Evolutionary conservation across 306 rosid genomes (phyloP), one percentile per base, ranked within the genome.

Genomic region (Arachis stenosperma): DNA sequence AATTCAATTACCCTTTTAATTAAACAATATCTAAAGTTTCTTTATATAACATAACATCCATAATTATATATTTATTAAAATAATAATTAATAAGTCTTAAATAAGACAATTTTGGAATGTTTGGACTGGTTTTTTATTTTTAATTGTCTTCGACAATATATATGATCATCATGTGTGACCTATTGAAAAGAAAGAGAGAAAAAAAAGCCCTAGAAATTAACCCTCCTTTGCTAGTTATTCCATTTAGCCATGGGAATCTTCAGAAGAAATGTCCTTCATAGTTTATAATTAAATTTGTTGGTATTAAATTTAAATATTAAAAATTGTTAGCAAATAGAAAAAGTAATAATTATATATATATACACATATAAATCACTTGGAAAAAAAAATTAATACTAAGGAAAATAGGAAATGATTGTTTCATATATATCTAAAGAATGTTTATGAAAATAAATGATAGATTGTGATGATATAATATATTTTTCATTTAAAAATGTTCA

Each of bases 181-280:
- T 11, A 52, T 73, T 17, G 11, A 52, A 14, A 52, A 9, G 39
- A 41, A 48, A 41, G 37, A 50, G 29, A 40, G 8, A 33, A 33
- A 33, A 4, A 50, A 10, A 56, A 65, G 22, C 14, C 12, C 73
- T 55, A 75, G 27, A 67, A 75, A 37, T 46, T 47, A 68, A 60
- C 55, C 51, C 48, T 50, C 5, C 59, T 37, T 56, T 44, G 36
- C 15, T 41, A 8, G 65, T 43, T 66, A 10, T 3, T 36, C 43
- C 44, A 57, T 39, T 33, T 33, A 33, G 37, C 37, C 37, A 33
- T 33, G 3, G 3, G 37, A 4, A 74, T 73, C 61, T 61, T 68
- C 11, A 37, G 40, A 11, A 42, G 53, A 42, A 61, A 42, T 52
- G 55, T 58, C 48, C 27, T 46, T 57, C 43, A 14, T 7, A 54